Evolutionary conservation across 2,329 filamentous ascomycete species (phyloP), one percentile per base, ranked within the genome.

Genomic region (Paecilomyces sp.): DNA sequence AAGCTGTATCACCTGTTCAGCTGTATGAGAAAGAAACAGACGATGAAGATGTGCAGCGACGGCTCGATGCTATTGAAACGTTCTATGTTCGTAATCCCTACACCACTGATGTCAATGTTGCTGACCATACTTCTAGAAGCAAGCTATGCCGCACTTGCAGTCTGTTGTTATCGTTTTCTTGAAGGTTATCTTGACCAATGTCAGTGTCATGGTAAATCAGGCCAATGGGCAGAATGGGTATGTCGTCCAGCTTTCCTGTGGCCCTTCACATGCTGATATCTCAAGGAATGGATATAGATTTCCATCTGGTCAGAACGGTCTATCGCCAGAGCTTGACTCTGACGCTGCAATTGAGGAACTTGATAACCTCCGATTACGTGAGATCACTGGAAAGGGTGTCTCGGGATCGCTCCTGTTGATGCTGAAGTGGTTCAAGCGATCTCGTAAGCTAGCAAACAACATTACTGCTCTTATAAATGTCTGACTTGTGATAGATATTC

Each of bases 351-450:
- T 86, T 3, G 92, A 95, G 61, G 92, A 97, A 67, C 76, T 96
- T 15, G 92, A 97, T 72, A 86, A 88, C 50, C 83, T 90, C 58
- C 84, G 95, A 56, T 87, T 86, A 15, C 85, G 93, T 59, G 94
- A 99, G 74, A 92, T 99, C 57, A 89, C 89, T 12, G 86, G 88
- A 28, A 97, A 97, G 75, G 93, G 93, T 0, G 88, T 96, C 24
- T 94, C 92, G n/a, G 92, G 90, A 0, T 89, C 92, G 58, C 77
- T 99, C 30, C 79, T 99, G 30, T 79, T 96, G n/a, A 76, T 97
- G 53, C 73, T 97, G 62, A 99, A 97, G 75, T 99, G 94, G 94
- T 88, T 97, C 68, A 95, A 96, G 73, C 80, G 96, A 58, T 97
- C 92, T 60, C 94, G 91, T 95, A 80, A 80, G 90, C 80, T 34